A percentile compares a stretch with the other conserved stretches of the same genome.
phyloP scores from a whole-genome alignment of 495 filamentous ascomycete species.

The Pyrenula aspistea region DNA sequence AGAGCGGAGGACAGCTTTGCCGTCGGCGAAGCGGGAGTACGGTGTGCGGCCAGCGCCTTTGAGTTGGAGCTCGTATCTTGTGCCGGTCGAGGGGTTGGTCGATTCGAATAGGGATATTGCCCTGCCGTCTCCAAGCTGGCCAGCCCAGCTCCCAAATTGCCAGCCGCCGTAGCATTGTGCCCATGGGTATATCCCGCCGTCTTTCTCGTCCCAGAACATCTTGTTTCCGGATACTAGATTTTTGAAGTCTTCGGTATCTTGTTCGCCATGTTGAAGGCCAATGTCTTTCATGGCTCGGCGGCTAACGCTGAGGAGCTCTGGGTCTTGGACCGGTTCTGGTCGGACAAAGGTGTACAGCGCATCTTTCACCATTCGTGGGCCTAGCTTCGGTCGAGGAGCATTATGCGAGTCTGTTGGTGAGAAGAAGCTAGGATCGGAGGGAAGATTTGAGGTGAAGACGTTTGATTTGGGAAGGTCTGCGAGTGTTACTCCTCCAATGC shows the following conservation, averaged over 20 bases:
- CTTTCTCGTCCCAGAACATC: slow-evolving; percentile 45
- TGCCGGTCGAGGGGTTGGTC: slow-evolving; percentile 60
- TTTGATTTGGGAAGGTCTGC: slow-evolving; percentile 74
- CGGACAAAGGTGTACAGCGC: slow-evolving; percentile 87
- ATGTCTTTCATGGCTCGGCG: slow-evolving; percentile 65
- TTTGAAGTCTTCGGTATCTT: slow-evolving; percentile 62
- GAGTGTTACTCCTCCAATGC: slow-evolving; percentile 31
- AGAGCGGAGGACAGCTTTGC: slow-evolving; percentile 80
- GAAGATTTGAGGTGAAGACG: slow-evolving; percentile 67
- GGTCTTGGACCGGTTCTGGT: slow-evolving; percentile 53
- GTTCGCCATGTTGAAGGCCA: slow-evolving; percentile 54
- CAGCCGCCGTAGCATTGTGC: slow-evolving; percentile 90
- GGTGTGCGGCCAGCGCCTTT: slow-evolving; percentile 90
- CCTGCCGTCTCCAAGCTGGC: slow-evolving; percentile 88
- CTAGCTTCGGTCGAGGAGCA: slow-evolving; percentile 61
- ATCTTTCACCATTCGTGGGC: slow-evolving; percentile 71
- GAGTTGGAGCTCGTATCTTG: slow-evolving; percentile 79
- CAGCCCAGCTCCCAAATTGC: slow-evolving; percentile 78
- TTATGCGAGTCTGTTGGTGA: slow-evolving; percentile 70
- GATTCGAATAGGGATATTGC: slow-evolving; percentile 89
- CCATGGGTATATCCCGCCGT: slow-evolving; percentile 80
- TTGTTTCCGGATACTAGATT: slow-evolving; percentile 69
- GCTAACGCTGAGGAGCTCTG: slow-evolving; percentile 73
- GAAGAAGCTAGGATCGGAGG: slow-evolving; percentile 66
- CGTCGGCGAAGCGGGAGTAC: slow-evolving; percentile 95